Evolutionary conservation across 495 filamentous ascomycete genomes (phyloP).

Genomic region (Aspergillus bertholletiae): DNA sequence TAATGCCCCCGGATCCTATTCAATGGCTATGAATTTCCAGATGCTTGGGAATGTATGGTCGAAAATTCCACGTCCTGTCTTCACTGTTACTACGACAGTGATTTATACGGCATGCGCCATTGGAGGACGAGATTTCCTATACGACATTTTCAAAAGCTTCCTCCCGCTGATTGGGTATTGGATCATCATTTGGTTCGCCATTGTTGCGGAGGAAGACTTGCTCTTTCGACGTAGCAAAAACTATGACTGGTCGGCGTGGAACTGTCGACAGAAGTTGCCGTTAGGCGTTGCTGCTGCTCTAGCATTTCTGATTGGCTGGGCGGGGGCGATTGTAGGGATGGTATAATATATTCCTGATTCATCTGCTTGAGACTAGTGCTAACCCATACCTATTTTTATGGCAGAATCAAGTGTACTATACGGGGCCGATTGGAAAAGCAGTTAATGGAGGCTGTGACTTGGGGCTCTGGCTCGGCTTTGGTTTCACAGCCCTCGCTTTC

Average conservation of each 20-base stretch:
- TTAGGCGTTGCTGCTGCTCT: constrained; percentile 43
- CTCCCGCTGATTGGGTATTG: constrained; percentile 51
- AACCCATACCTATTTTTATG: background rate
- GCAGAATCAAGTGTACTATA: constrained; percentile 46
- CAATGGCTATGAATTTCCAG: constrained; percentile 71
- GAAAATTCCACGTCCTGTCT: constrained; percentile 67
- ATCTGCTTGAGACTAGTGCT: background rate
- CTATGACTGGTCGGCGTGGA: constrained; percentile 49
- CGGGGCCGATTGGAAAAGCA: constrained; percentile 38
- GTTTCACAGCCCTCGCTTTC: constrained; percentile 40
- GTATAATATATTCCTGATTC: constrained; percentile 17
- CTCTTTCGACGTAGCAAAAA: constrained; percentile 32
- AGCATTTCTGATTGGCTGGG: constrained; percentile 48
- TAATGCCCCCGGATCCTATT: constrained; percentile 66
- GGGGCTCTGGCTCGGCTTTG: constrained; percentile 42
- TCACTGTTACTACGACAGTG: constrained; percentile 41
- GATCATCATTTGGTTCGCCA: constrained; percentile 43
- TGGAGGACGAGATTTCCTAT: constrained; percentile 46
- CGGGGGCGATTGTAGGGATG: constrained; percentile 48
- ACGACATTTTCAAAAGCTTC: constrained; percentile 46
- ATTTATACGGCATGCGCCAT: constrained; percentile 45
- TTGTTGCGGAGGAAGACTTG: constrained; percentile 42
- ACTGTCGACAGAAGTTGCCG: constrained; percentile 36
- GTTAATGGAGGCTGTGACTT: constrained; percentile 36
- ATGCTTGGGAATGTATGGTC: constrained; percentile 60